A percentile compares a stretch with the other conserved stretches of the same genome.
Conservation (phyloP, 2,329 filamentous ascomycete species). For the Calonectria pteridis region DNA sequence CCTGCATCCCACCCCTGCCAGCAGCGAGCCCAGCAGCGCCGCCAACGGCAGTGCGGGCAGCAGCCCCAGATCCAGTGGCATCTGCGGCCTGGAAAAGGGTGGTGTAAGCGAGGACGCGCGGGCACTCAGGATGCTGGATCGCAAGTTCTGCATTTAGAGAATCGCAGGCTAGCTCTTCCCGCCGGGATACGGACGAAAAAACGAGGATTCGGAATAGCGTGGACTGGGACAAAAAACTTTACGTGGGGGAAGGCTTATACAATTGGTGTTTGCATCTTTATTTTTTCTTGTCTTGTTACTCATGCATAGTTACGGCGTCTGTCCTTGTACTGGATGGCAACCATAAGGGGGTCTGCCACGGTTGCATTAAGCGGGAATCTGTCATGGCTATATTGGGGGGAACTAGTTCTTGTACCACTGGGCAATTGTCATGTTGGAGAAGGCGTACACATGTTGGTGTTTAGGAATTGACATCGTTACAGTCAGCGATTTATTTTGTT, state of each 20-base stretch:
- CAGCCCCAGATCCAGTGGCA: slow-evolving; percentile 47
- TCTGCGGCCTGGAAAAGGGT: slow-evolving; percentile 47
- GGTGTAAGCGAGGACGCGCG: slow-evolving; percentile 73
- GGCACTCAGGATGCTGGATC: slow-evolving; percentile 75
- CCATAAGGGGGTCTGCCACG: slow-evolving; percentile 34
- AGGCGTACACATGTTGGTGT: slow-evolving; percentile 29
- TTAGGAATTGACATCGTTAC: slow-evolving; percentile 27
- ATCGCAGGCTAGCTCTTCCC: neutral
- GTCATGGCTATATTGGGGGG: slow-evolving; percentile 33
- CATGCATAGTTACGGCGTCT: slow-evolving; percentile 45
- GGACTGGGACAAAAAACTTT: neutral
- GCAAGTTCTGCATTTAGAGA: slow-evolving; percentile 60
- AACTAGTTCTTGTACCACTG: slow-evolving; percentile 23
- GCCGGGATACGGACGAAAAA: neutral
- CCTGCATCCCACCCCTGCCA: slow-evolving; percentile 63
- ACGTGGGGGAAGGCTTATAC: slow-evolving; percentile 14
- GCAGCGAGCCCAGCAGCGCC: slow-evolving; percentile 60
- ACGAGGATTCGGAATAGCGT: neutral
- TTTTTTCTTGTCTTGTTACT: slow-evolving; percentile 30
- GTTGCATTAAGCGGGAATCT: slow-evolving; percentile 41
- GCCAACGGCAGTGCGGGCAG: slow-evolving; percentile 59
- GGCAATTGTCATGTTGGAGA: slow-evolving; percentile 20
- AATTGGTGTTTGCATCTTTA: slow-evolving; percentile 27
- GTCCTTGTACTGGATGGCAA: slow-evolving; percentile 36
- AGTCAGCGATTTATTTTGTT: slow-evolving; percentile 15